A percentile compares a stretch with the other conserved stretches of the same genome.
phyloP scores from a whole-genome alignment of 176 grass and related monocot species.

The Paspalum notatum region DNA sequence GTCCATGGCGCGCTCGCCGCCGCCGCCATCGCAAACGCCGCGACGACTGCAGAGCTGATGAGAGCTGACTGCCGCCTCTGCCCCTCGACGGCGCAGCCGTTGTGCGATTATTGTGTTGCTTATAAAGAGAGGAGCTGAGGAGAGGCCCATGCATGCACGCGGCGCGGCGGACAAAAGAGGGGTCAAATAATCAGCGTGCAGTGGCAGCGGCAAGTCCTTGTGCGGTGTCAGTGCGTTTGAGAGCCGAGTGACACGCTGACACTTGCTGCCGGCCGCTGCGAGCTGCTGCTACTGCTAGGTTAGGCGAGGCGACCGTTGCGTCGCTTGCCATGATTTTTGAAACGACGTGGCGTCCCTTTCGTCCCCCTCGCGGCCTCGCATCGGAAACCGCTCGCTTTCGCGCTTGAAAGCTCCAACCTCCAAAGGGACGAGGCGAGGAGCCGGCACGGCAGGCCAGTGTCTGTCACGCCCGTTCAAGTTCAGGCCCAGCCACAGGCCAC shows the following conservation, averaged over 20 bases:
- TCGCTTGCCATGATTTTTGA: slow-evolving; percentile 9
- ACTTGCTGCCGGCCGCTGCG: slow-evolving; percentile 2
- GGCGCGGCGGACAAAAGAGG: slow-evolving; percentile 52
- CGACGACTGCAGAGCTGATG: background rate
- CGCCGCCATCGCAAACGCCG: background rate
- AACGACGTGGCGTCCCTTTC: slow-evolving; percentile 39
- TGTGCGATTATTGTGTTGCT: background rate
- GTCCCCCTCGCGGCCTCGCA: background rate
- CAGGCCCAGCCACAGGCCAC: too few species aligned
- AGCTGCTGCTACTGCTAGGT: background rate
- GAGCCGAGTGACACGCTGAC: slow-evolving; percentile 33
- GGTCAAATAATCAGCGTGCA: slow-evolving; percentile 11
- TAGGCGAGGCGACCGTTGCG: slow-evolving; percentile 44
- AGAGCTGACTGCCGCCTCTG: background rate
- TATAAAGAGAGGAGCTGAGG: slow-evolving; percentile 10
- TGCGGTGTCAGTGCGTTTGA: slow-evolving; percentile 2
- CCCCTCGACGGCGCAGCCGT: background rate
- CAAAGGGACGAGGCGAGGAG: background rate
- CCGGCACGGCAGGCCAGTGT: too few species aligned
- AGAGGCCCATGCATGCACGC: slow-evolving; percentile 10
- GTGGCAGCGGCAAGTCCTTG: slow-evolving; percentile 16
- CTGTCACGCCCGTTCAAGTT: too few species aligned
- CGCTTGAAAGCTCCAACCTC: background rate
- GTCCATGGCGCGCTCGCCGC: slow-evolving; percentile 26
- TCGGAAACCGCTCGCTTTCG: background rate